Evolutionary conservation across 192 early-diverging fungal species (phyloP).

Genomic region (Dispira simplex): DNA sequence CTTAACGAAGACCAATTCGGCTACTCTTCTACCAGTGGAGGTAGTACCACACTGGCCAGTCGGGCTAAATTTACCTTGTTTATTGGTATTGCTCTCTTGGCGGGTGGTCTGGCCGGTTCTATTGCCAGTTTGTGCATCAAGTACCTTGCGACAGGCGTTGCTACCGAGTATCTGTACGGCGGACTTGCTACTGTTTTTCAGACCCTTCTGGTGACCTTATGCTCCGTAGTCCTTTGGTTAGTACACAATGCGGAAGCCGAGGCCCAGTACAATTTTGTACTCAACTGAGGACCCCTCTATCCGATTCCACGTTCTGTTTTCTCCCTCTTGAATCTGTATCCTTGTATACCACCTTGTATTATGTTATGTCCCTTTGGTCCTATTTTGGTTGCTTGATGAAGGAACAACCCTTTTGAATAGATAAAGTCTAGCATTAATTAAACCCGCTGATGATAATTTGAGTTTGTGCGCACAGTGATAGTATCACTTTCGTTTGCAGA

Average conservation of each 20-base stretch:
- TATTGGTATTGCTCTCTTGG: constrained; percentile 33
- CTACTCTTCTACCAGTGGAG: constrained; percentile 13
- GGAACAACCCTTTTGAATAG: no score
- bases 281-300: background rate
- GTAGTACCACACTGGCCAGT: constrained; percentile 20
- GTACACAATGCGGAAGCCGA: constrained; percentile 28
- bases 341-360: no score
- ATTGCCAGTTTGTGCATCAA: constrained; percentile 30
- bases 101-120: constrained; percentile 31
- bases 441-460: no score
- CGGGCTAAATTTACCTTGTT: constrained; percentile 33
- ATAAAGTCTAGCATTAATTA: no score
- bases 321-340: no score
- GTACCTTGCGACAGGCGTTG: constrained; percentile 30
- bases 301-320: no score
- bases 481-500: no score
- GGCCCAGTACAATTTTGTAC: constrained; percentile 6
- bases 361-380: no score
- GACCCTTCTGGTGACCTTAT: constrained; percentile 17
- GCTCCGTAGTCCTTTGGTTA: constrained; percentile 27
- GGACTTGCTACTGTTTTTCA: constrained; percentile 30
- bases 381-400: no score
- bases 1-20: constrained; percentile 30
- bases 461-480: no score
- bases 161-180: constrained; percentile 20